phyloP scores from a whole-genome alignment of 495 filamentous ascomycete genomes.

The Venustampulla echinocandica region DNA sequence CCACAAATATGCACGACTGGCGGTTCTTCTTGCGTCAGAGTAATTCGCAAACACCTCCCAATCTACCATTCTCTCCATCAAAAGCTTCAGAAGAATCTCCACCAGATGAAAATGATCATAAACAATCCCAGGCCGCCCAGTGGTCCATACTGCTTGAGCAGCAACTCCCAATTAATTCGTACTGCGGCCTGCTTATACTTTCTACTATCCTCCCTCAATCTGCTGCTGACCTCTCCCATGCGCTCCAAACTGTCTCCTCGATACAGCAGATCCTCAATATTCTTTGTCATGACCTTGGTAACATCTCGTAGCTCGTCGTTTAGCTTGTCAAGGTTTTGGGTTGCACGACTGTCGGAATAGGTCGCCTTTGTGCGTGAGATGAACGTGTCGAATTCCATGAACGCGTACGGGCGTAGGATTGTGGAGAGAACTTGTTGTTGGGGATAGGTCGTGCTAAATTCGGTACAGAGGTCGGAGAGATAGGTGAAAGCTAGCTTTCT shows the following conservation, averaged over 20 bases:
- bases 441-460: conserved; percentile 85
- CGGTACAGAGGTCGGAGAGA: conserved; percentile 80
- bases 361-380: conserved; percentile 87
- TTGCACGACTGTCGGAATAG: conserved; percentile 87
- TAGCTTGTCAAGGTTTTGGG: conserved; percentile 70
- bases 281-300: conserved; percentile 99
- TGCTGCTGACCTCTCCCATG: conserved; percentile 89
- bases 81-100: conserved; percentile 69
- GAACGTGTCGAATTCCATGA: conserved; percentile 96
- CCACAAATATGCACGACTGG: too few relatives aligned
- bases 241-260: conserved; percentile 88
- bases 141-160: conserved; percentile 95
- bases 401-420: conserved; percentile 81
- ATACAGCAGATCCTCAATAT: conserved; percentile 97
- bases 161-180: conserved; percentile 94
- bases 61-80: not conserved
- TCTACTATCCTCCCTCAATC: conserved; percentile 82
- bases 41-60: too few relatives aligned
- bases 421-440: conserved; percentile 61
- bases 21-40: too few relatives aligned
- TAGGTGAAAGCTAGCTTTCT: conserved; percentile 99
- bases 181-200: conserved; percentile 91
- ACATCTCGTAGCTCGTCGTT: conserved; percentile 95
- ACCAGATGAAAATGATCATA: conserved; percentile 79
- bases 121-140: conserved; percentile 71